These are phyloP conservation scores for Imleria badia DNA, from an alignment of 768 basidiomycete genomes.

Conservation along the genomic window DNA sequence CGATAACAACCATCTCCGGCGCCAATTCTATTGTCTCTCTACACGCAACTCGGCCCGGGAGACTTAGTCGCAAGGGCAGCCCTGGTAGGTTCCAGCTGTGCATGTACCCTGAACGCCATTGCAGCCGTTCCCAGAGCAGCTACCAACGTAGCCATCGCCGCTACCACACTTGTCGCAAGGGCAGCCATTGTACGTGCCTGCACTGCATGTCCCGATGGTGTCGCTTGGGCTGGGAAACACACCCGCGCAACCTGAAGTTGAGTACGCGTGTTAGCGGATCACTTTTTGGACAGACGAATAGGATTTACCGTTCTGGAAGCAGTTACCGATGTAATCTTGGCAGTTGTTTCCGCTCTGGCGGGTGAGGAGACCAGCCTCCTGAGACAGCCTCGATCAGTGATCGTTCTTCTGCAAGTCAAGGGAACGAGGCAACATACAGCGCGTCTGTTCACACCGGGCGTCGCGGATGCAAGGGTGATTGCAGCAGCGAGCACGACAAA, in stretches of 20 bases:
- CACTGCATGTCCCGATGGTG: background rate
- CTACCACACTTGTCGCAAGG: slow-evolving; percentile 1
- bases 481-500: background rate
- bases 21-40: no score
- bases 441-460: background rate
- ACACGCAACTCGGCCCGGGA: no score
- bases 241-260: background rate
- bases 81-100: background rate
- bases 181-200: background rate
- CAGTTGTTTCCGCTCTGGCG: background rate
- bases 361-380: background rate
- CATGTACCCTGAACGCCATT: background rate
- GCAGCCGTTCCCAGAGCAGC: background rate
- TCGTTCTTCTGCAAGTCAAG: no score
- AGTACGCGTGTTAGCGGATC: no score
- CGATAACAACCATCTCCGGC: no score
- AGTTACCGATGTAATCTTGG: background rate
- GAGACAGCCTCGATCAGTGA: background rate
- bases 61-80: background rate
- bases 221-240: background rate
- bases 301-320: background rate
- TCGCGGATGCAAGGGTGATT: background rate
- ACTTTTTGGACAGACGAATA: no score
- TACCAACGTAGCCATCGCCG: background rate
- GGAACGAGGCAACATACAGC: background rate